These are phyloP conservation scores for Rhizophagus clarus DNA, from an alignment of 192 early-diverging fungal genomes.

Conservation along the genomic window DNA sequence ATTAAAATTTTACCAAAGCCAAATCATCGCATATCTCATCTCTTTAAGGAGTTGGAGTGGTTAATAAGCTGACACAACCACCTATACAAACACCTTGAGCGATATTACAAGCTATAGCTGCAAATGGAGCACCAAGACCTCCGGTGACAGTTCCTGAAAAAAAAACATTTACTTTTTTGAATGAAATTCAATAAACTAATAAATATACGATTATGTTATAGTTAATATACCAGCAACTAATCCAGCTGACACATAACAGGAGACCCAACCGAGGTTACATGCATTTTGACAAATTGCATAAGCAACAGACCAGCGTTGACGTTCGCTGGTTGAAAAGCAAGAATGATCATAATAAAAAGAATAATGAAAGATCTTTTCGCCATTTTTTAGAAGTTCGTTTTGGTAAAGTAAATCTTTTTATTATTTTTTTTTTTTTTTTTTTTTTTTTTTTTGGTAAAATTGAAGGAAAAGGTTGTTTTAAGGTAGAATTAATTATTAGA, in stretches of 20 bases:
- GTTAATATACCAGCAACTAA: background rate
- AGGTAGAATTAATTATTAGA: too few relatives aligned
- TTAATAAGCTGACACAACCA: background rate
- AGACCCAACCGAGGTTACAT: conserved; percentile 12
- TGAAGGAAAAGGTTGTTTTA: too few relatives aligned
- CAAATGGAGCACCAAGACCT: background rate
- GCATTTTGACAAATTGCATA: conserved; percentile 3
- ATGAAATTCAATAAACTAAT: too few relatives aligned
- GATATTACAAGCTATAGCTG: background rate
- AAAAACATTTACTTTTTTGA: background rate
- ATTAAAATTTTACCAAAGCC: too few relatives aligned
- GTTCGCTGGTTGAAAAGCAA: background rate
- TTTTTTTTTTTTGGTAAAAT: too few relatives aligned
- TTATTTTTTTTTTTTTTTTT: too few relatives aligned
- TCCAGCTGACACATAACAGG: conserved; percentile 7
- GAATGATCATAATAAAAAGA: background rate
- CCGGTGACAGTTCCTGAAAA: conserved; percentile 6
- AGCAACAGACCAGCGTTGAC: background rate
- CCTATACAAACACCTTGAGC: conserved; percentile 23
- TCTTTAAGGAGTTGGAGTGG: conserved; percentile 2
- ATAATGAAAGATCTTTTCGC: background rate
- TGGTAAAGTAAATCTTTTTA: too few relatives aligned
- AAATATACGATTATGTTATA: too few relatives aligned
- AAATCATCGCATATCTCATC: too few relatives aligned
- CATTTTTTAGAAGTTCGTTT: background rate